These are phyloP conservation scores for Erysimum pusillum DNA, from an alignment of 441 rosid genomes.

Conservation along the genomic window DNA sequence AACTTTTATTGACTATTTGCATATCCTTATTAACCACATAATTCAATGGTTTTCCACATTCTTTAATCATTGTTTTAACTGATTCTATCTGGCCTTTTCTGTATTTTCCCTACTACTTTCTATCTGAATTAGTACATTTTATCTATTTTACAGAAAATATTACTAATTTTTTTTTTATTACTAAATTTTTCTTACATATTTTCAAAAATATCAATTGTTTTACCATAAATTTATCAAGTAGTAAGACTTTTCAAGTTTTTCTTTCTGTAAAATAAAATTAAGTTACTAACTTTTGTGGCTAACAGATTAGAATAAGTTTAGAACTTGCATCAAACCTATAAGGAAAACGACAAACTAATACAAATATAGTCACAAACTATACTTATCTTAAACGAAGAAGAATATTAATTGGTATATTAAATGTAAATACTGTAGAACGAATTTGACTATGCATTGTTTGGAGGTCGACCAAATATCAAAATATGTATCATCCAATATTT, in stretches of 20 bases:
- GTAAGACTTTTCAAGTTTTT: background rate
- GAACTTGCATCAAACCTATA: background rate
- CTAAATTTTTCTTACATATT: no score
- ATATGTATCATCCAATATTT: constrained; percentile 12
- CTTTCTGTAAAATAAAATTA: background rate
- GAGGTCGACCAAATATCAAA: constrained; percentile 16
- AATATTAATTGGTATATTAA: background rate
- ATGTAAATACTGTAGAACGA: background rate
- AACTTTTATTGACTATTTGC: constrained; percentile 31
- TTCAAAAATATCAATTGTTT: background rate
- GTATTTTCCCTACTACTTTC: background rate
- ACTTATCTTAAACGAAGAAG: background rate
- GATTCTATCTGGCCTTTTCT: constrained; percentile 13
- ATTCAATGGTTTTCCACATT: constrained; percentile 18
- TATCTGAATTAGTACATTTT: background rate
- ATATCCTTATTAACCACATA: constrained; percentile 20
- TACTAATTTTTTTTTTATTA: no score
- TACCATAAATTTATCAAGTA: background rate
- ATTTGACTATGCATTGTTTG: background rate
- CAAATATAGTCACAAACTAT: background rate
- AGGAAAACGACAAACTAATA: constrained; percentile 3
- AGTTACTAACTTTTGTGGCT: background rate
- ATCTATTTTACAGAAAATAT: background rate
- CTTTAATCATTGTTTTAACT: constrained; percentile 16
- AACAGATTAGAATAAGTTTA: constrained; percentile 7